These are phyloP conservation scores for Aspergillus tamarii DNA, from an alignment of 2,329 filamentous ascomycete species.

Conservation along the genomic window DNA sequence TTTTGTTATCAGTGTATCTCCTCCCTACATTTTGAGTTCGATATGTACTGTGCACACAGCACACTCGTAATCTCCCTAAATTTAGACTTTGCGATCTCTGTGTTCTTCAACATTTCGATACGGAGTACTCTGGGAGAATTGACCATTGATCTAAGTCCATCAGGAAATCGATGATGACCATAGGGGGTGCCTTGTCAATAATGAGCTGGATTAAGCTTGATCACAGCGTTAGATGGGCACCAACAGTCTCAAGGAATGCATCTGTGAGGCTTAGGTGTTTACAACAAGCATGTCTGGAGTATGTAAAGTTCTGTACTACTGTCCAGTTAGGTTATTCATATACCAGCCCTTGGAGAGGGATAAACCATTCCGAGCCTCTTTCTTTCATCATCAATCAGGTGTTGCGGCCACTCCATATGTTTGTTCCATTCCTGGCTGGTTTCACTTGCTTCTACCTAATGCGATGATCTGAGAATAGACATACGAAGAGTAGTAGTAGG, in stretches of 20 bases:
- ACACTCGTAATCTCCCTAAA: background rate
- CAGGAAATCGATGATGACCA: background rate
- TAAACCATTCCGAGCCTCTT: background rate
- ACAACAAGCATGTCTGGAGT: constrained; percentile 13
- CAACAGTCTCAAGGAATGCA: constrained; percentile 7
- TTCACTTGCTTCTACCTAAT: constrained; percentile 4
- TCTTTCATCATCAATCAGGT: background rate
- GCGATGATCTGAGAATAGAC: background rate
- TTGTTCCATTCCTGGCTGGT: constrained; percentile 1
- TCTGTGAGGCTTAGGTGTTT: constrained; percentile 13
- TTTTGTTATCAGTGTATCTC: background rate
- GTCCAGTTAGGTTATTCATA: background rate
- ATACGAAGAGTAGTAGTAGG: background rate
- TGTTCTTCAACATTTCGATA: background rate
- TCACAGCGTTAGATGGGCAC: constrained; percentile 12
- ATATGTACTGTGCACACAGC: background rate
- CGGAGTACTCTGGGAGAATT: background rate
- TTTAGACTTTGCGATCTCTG: background rate
- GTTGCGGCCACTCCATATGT: background rate
- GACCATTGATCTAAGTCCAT: constrained; percentile 2
- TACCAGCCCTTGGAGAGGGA: constrained; percentile 2
- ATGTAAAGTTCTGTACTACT: constrained; percentile 17
- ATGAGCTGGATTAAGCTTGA: constrained; percentile 7
- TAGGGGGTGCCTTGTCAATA: constrained; percentile 10
- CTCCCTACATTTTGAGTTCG: background rate